phyloP scores from a whole-genome alignment of 2,329 filamentous ascomycete species.

The Fusarium torulosum region DNA sequence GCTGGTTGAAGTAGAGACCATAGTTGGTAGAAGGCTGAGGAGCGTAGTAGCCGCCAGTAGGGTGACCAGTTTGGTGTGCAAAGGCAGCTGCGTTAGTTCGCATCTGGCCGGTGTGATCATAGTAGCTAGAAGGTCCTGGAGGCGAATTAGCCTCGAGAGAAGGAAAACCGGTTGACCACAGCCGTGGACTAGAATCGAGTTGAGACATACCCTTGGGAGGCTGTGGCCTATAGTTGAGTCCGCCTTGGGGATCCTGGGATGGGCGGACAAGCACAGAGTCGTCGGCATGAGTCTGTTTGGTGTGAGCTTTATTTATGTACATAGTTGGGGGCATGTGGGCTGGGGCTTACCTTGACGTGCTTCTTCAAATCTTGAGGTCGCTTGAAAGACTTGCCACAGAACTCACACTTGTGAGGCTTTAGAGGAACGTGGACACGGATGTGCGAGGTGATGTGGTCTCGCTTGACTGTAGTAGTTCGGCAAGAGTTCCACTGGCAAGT shows the following conservation, averaged over 20 bases:
- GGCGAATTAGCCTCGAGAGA: conserved; percentile 58
- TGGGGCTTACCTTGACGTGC: conserved; percentile 81
- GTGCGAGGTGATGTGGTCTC: conserved; percentile 98
- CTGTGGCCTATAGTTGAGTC: conserved; percentile 67
- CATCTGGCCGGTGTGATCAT: conserved; percentile 75
- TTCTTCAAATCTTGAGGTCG: conserved; percentile 99
- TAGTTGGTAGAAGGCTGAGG: conserved; percentile 68
- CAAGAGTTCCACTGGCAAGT: conserved; percentile 98
- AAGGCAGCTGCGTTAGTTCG: conserved; percentile 67
- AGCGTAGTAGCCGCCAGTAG: conserved; percentile 67
- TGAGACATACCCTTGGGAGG: conserved; percentile 64
- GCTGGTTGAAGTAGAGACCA: conserved; percentile 83
- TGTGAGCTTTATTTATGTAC: conserved; percentile 39
- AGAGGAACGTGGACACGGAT: conserved; percentile 98
- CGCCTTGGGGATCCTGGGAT: conserved; percentile 64
- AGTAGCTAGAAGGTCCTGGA: conserved; percentile 69
- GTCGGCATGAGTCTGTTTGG: conserved; percentile 83
- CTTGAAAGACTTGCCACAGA: conserved; percentile 99
- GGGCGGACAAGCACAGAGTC: conserved; percentile 80
- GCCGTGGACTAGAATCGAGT: conserved; percentile 30
- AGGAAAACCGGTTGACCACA: conserved; percentile 44
- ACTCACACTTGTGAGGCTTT: conserved; percentile 99
- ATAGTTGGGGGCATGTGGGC: neutral
- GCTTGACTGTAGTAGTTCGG: conserved; percentile 96
- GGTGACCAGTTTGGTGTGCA: conserved; percentile 67